phyloP scores from a whole-genome alignment of 2,329 filamentous ascomycete species.

The Coniochaeta sp. region DNA sequence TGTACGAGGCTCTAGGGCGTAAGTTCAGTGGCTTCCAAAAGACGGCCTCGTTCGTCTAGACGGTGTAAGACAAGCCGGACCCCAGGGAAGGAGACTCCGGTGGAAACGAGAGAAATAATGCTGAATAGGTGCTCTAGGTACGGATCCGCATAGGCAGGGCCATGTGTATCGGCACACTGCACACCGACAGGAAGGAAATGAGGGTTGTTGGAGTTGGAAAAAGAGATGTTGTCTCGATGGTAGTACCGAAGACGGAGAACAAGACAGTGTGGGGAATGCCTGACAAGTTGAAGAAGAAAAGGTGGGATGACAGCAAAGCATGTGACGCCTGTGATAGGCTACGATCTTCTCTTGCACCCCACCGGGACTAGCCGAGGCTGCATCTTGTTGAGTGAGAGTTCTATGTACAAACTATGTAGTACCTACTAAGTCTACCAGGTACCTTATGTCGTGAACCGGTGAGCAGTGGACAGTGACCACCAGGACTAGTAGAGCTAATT shows the following conservation, averaged over 20 bases:
- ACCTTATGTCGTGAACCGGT: no score
- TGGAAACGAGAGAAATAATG: neutral
- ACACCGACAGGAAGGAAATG: neutral
- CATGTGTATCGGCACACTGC: neutral
- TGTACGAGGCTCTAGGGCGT: neutral
- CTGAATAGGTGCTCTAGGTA: neutral
- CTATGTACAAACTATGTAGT: no score
- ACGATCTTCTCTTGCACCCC: neutral
- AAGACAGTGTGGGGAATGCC: neutral
- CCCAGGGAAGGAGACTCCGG: neutral
- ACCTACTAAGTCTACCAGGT: no score
- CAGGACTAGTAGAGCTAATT: no score
- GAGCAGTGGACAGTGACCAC: no score
- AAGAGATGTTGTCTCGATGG: neutral
- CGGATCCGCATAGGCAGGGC: neutral
- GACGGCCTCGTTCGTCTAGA: neutral
- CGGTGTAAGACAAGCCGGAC: neutral
- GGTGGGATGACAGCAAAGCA: neutral
- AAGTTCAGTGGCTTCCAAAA: neutral
- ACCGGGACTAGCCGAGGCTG: neutral
- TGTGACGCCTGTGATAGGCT: neutral
- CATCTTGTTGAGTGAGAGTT: neutral
- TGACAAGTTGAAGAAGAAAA: neutral
- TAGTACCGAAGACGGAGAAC: neutral
- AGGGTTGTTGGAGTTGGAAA: neutral